Conservation (phyloP, 345 rosid genomes). For the Limnanthes douglasii region DNA sequence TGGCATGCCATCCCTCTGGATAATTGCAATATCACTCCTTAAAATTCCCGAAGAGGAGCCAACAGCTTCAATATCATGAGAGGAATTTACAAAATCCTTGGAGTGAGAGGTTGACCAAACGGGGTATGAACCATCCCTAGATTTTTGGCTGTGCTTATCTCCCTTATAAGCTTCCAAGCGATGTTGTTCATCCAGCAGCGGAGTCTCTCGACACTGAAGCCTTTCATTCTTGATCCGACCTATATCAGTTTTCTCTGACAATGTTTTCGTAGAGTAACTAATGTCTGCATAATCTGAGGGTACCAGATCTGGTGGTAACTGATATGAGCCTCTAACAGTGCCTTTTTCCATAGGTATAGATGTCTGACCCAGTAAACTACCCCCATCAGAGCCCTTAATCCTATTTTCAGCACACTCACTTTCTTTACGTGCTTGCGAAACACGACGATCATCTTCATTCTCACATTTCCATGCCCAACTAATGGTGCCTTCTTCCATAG, state of each 20-base stretch:
- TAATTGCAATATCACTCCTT: conserved; percentile 14
- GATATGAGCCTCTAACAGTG: conserved; percentile 13
- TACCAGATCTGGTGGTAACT: conserved; percentile 12
- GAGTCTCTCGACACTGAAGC: conserved; percentile 16
- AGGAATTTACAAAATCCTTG: conserved; percentile 12
- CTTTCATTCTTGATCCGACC: conserved; percentile 17
- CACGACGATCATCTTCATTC: no score
- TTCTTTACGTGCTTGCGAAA: no score
- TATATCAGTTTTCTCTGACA: conserved; percentile 11
- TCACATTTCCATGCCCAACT: no score
- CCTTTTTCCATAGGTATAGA: conserved; percentile 19
- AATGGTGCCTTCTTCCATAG: no score
- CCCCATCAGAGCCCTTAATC: conserved; percentile 11
- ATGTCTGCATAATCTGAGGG: conserved; percentile 23
- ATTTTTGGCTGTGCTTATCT: conserved; percentile 14
- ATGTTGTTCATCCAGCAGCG: conserved; percentile 13
- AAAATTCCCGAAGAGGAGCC: conserved; percentile 21
- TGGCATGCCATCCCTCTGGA: conserved; percentile 18
- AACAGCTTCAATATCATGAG: conserved; percentile 15
- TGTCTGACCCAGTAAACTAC: conserved; percentile 16
- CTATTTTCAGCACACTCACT: no score
- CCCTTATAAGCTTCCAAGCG: conserved; percentile 16
- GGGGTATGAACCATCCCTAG: conserved; percentile 20
- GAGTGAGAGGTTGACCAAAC: conserved; percentile 13
- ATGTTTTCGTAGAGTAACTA: conserved; percentile 10